Evolutionary conservation across 1,284 basidiomycete species (phyloP), one percentile per base, ranked within the genome.

Genomic region (Wallemia ichthyophaga): DNA sequence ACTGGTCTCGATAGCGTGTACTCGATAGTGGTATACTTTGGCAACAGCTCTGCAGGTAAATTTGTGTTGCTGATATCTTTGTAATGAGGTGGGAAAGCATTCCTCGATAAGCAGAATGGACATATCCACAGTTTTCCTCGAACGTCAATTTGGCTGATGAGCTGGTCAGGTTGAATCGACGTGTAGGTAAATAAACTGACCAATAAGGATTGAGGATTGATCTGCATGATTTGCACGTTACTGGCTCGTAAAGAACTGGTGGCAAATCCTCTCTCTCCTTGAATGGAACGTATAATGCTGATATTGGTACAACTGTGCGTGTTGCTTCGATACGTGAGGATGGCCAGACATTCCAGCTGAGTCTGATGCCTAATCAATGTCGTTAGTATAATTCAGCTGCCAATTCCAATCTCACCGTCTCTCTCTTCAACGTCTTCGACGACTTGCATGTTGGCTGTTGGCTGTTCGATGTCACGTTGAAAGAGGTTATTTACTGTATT

Each of bases 41-140:
- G 91, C 55, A 95, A 71, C 26, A 98, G 77, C 71, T 98, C 92
- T 23, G 89, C 84, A 56, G 92, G 92, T 25, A 96, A 77, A 71
- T 96, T 96, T 63, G 86, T 92, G 72, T 84, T 86, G 61, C 88
- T 89, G 65, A 98, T 94, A 71, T 98, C 92, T 73, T 95, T 94
- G 77, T 98, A 98, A 71, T 98, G 92, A 0, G 89, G 87, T 7
- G 92, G 92, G 73, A 98, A 96, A 1, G 91, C 82, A 70, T 96
- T 98, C 62, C 92, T 82, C 59, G 86, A 83, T 60, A 96, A 75
- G 73, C 92, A 98, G 75, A 98, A 98, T 1, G 92, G 92, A 69
- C 92, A 98, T 66, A 98, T 96, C 92, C 92, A 98, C 60, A 98
- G 80, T 73, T 96, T 98, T 64, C 86, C 91, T 65, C 94, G 81